Conservation (phyloP, 2,329 filamentous ascomycete species). For the Aulographum hederae region DNA sequence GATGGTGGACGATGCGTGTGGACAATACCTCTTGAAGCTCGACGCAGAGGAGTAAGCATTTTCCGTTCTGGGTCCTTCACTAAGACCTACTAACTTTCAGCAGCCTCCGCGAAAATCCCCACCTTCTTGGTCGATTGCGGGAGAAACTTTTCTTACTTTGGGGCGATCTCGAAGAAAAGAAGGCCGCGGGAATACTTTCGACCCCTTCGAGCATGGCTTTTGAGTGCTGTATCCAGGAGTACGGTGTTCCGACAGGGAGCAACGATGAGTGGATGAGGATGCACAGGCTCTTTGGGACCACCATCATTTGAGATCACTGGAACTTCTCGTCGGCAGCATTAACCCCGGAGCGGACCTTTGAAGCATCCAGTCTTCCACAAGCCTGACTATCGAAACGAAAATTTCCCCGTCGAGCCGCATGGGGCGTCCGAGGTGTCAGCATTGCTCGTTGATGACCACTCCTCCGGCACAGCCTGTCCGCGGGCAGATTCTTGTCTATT, state of each 20-base stretch:
- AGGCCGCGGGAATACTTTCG: constrained; percentile 14
- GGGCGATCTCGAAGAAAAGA: constrained; percentile 67
- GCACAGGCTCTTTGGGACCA: constrained; percentile 12
- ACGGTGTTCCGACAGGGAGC: constrained; percentile 18
- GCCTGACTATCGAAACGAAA: too few relatives aligned
- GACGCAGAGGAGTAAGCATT: constrained; percentile 34
- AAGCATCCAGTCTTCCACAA: too few relatives aligned
- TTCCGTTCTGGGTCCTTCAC: neutral
- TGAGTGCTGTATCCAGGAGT: constrained; percentile 25
- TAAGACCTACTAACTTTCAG: constrained; percentile 3
- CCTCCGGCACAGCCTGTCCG: too few relatives aligned
- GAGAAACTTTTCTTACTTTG: constrained; percentile 64
- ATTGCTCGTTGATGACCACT: too few relatives aligned
- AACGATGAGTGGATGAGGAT: constrained; percentile 19
- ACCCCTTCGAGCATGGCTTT: constrained; percentile 23
- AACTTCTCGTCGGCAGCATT: too few relatives aligned
- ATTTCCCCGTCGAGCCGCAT: too few relatives aligned
- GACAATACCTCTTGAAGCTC: constrained; percentile 35
- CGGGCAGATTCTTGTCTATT: too few relatives aligned
- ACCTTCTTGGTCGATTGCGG: constrained; percentile 34
- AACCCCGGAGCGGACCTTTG: too few relatives aligned
- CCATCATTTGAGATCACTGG: too few relatives aligned
- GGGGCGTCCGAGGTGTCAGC: too few relatives aligned
- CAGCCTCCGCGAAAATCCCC: constrained; percentile 37
- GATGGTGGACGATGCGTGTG: constrained; percentile 43